phyloP scores from a whole-genome alignment of 2,329 filamentous ascomycete genomes.

The Alternaria arborescens region DNA sequence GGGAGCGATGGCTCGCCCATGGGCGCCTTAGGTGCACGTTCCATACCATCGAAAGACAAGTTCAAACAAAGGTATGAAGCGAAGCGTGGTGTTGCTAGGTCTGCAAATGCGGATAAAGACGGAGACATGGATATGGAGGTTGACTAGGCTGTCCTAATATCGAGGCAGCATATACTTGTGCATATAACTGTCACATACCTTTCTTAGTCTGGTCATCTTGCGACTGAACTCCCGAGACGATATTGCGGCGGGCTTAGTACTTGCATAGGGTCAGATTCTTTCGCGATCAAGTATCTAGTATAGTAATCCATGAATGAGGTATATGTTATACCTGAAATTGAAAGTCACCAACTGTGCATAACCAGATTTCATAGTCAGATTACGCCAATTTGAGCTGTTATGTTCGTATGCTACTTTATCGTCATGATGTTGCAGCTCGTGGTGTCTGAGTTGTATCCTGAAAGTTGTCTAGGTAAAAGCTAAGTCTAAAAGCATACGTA shows the following conservation, averaged over 20 bases:
- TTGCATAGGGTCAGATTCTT: not conserved
- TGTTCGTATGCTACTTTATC: too few relatives aligned
- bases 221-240: not conserved
- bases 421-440: not conserved
- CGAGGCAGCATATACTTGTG: not conserved
- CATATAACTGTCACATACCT: not conserved
- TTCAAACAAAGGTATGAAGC: not conserved
- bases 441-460: not conserved
- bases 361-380: too few relatives aligned
- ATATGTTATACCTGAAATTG: not conserved
- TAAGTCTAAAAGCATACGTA: not conserved
- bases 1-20: not conserved
- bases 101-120: slow-evolving; percentile 1
- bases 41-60: not conserved
- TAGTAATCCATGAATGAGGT: not conserved
- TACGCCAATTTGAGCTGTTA: too few relatives aligned
- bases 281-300: not conserved
- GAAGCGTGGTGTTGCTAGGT: not conserved
- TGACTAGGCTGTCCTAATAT: slow-evolving; percentile 2
- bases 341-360: too few relatives aligned
- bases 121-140: slow-evolving; percentile 11
- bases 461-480: not conserved
- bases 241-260: not conserved
- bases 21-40: not conserved
- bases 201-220: not conserved